A percentile compares a stretch with the other conserved stretches of the same genome.
Evolutionary conservation across 31 red algal genomes (phyloP).

Genomic region (Porphyra umbilicalis): DNA sequence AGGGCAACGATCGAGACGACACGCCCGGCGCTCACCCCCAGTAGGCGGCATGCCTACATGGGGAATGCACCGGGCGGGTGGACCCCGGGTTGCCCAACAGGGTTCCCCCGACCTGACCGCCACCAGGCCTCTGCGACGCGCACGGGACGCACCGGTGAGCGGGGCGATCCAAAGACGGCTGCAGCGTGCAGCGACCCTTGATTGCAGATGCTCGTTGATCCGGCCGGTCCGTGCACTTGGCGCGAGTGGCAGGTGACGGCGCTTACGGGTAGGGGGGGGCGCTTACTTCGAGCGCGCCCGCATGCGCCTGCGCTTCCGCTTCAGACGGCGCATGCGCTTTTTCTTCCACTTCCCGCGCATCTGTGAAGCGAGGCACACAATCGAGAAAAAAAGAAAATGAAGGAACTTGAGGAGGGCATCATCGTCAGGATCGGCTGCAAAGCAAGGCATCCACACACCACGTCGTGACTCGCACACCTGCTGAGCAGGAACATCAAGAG

Average conservation of each 20-base stretch:
- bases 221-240: background rate
- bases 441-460: background rate
- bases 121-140: background rate
- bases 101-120: background rate
- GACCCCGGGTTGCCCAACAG: background rate
- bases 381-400: background rate
- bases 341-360: constrained; percentile 97
- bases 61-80: too few species aligned
- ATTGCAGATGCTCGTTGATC: background rate
- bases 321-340: constrained; percentile 91
- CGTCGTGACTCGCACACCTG: background rate
- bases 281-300: constrained; percentile 73
- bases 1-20: background rate
- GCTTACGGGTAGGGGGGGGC: background rate
- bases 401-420: background rate
- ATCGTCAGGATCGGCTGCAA: background rate
- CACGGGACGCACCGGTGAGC: background rate
- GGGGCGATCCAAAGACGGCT: background rate
- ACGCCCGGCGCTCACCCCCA: background rate
- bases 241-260: background rate
- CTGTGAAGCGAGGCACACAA: background rate
- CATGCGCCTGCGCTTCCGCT: constrained; percentile 92
- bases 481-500: too few species aligned
- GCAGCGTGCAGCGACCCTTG: background rate
- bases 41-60: too few species aligned